Evolutionary conservation across 805 yeast species (phyloP).

Genomic region (Maudiozyma pseudohumilis): DNA sequence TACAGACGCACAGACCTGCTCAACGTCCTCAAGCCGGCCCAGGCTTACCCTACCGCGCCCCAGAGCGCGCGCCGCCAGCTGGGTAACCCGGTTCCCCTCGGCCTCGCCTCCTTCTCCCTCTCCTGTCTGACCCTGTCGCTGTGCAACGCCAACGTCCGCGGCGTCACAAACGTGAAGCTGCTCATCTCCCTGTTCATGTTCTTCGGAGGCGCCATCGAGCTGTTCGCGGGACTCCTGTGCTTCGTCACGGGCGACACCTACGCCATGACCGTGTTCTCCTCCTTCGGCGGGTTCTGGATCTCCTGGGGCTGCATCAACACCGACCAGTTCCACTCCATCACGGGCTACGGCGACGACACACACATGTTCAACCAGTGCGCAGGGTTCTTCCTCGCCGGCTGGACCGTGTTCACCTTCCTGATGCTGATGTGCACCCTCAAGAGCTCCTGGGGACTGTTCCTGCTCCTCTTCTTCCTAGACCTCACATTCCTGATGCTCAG

Average conservation of each 20-base stretch:
- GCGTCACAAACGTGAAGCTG: slow-evolving; percentile 49
- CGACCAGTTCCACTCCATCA: slow-evolving; percentile 46
- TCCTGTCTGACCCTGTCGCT: slow-evolving; percentile 50
- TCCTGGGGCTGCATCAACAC: slow-evolving; percentile 55
- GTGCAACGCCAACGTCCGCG: slow-evolving; percentile 57
- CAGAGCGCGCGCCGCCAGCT: slow-evolving; percentile 32
- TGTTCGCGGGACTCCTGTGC: slow-evolving; percentile 69
- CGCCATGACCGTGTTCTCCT: slow-evolving; percentile 47
- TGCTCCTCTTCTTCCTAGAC: slow-evolving; percentile 44
- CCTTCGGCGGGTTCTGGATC: slow-evolving; percentile 69
- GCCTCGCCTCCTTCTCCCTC: slow-evolving; percentile 57
- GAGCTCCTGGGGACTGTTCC: slow-evolving; percentile 48
- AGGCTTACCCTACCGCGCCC: not conserved
- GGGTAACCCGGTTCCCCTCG: slow-evolving; percentile 73
- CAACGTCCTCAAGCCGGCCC: slow-evolving; percentile 25
- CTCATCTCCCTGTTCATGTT: slow-evolving; percentile 59
- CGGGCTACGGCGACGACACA: slow-evolving; percentile 38
- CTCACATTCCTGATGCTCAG: slow-evolving; percentile 43
- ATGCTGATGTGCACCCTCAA: slow-evolving; percentile 49
- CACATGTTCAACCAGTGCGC: slow-evolving; percentile 40
- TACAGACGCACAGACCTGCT: slow-evolving; percentile 46
- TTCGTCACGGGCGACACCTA: slow-evolving; percentile 67
- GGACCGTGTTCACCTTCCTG: slow-evolving; percentile 56
- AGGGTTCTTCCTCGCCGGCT: slow-evolving; percentile 51
- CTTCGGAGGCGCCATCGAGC: slow-evolving; percentile 65